Evolutionary conservation across 2,329 filamentous ascomycete species (phyloP).

Genomic region (Trichoderma sp.): DNA sequence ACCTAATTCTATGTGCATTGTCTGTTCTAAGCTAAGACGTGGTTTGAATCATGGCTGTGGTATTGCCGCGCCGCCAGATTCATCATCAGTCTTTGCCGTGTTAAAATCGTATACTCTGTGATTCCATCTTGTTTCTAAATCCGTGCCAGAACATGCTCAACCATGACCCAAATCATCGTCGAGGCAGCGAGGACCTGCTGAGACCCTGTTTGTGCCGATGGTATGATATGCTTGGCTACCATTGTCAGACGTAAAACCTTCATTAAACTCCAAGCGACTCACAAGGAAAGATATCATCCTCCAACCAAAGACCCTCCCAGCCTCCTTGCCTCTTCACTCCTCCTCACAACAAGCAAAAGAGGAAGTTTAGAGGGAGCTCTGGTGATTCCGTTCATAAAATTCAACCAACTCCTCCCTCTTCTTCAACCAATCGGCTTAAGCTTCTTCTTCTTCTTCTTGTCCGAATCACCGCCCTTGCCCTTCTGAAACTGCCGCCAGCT

Average conservation of each 20-base stretch:
- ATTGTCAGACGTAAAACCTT: slow-evolving; percentile 36
- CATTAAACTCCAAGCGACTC: slow-evolving; percentile 34
- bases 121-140: neutral
- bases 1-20: neutral
- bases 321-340: neutral
- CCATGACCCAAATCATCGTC: neutral
- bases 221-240: slow-evolving; percentile 2
- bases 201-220: neutral
- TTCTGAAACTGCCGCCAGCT: slow-evolving; percentile 95
- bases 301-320: neutral
- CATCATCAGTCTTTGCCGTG: neutral
- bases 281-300: slow-evolving; percentile 28
- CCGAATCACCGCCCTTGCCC: slow-evolving; percentile 53
- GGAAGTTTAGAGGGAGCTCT: neutral
- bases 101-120: neutral
- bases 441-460: slow-evolving; percentile 71
- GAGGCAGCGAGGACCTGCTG: neutral
- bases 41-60: neutral
- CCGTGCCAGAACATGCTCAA: neutral
- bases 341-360: neutral
- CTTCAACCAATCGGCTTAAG: slow-evolving; percentile 60
- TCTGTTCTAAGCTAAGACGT: neutral
- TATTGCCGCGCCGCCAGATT: neutral
- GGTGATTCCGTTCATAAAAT: neutral
- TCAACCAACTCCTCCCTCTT: neutral